Evolutionary conservation across 768 basidiomycete genomes (phyloP).

Genomic region (Rubroboletus pulcherrimus): DNA sequence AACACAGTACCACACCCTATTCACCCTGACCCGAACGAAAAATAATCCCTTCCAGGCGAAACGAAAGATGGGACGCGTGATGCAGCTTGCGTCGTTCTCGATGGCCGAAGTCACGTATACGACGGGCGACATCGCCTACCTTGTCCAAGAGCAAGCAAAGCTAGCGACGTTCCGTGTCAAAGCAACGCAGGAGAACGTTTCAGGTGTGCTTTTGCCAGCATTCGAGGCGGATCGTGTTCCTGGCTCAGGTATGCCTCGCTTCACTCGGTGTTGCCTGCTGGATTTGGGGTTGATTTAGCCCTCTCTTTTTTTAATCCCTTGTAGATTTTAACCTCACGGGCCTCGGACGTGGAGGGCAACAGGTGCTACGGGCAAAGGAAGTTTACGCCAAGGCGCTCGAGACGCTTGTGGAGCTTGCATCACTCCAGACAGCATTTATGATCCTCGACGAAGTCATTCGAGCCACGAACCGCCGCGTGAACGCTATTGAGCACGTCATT

Average conservation of each 20-base stretch:
- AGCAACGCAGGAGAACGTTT: slow-evolving; percentile 96
- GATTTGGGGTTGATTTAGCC: not conserved
- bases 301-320: not conserved
- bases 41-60: slow-evolving; percentile 65
- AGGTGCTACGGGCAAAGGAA: slow-evolving; percentile 91
- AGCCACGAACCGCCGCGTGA: slow-evolving; percentile 97
- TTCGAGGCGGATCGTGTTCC: slow-evolving; percentile 88
- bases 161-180: slow-evolving; percentile 89
- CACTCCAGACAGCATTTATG: slow-evolving; percentile 95
- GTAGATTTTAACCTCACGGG: slow-evolving; percentile 98
- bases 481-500: slow-evolving; percentile 96
- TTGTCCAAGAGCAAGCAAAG: slow-evolving; percentile 94
- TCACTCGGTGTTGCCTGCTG: not conserved
- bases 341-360: slow-evolving; percentile 94
- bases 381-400: slow-evolving; percentile 98
- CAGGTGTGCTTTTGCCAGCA: slow-evolving; percentile 91
- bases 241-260: slow-evolving; percentile 61
- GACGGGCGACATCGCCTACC: slow-evolving; percentile 95
- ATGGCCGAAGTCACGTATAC: slow-evolving; percentile 98
- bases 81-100: slow-evolving; percentile 98
- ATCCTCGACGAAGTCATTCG: slow-evolving; percentile 99
- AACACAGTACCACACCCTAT: not conserved
- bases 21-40: slow-evolving; percentile 16
- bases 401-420: slow-evolving; percentile 95
- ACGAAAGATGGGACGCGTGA: slow-evolving; percentile 97